Percentiles rank a stretch among this genome's conserved stretches.
Evolutionary conservation across 306 rosid species (phyloP).

Genomic region (Cicer arietinum): DNA sequence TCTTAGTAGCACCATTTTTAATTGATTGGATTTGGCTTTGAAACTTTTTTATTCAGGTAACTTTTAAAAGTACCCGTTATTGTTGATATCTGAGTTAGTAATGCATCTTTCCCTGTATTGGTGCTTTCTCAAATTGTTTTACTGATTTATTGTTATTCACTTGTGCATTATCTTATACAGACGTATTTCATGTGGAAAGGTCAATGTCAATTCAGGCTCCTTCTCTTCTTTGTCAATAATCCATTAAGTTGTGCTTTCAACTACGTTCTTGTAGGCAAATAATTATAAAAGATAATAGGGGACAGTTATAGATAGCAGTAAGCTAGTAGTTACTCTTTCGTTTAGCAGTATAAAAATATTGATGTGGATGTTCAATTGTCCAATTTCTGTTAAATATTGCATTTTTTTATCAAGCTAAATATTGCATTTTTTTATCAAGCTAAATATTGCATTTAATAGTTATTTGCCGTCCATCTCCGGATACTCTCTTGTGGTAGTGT

Average conservation of each 20-base stretch:
- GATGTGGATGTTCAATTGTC: background rate
- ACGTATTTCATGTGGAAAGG: conserved; percentile 22
- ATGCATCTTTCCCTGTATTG: background rate
- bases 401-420: background rate
- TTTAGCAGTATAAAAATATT: conserved; percentile 4
- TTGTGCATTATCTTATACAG: conserved; percentile 29
- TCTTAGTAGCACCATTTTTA: background rate
- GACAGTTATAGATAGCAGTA: background rate
- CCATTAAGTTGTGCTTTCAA: conserved; percentile 17
- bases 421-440: background rate
- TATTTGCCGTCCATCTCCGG: background rate
- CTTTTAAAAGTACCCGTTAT: background rate
- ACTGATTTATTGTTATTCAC: background rate
- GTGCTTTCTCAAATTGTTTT: background rate
- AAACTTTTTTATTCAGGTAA: background rate
- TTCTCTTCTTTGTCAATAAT: conserved; percentile 34
- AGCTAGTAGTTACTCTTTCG: background rate
- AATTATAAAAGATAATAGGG: conserved; percentile 11
- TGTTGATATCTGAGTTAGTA: conserved; percentile 22
- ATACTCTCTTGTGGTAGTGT: background rate
- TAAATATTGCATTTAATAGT: conserved; percentile 1
- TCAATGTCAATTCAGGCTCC: conserved; percentile 26
- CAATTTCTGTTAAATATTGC: background rate
- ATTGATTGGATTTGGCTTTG: background rate
- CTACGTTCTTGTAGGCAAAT: conserved; percentile 30